These are phyloP conservation scores for Dothideomycetes sp. DNA, from an alignment of 2,329 filamentous ascomycete genomes.

Conservation along the genomic window DNA sequence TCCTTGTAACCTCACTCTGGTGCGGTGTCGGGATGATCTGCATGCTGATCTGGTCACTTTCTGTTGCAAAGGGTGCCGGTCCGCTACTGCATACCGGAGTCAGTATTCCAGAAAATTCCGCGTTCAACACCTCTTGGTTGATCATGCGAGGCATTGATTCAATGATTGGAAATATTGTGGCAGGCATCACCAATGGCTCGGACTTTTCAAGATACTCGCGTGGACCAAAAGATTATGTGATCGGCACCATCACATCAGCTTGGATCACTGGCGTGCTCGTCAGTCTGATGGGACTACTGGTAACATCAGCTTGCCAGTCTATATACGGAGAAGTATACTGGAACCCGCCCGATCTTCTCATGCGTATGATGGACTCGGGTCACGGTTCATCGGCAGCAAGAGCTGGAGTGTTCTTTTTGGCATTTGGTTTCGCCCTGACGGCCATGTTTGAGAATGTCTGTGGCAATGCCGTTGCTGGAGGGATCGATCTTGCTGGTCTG, in stretches of 20 bases:
- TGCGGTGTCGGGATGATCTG: slow-evolving; percentile 7
- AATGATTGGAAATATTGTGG: slow-evolving; percentile 32
- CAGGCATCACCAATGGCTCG: slow-evolving; percentile 35
- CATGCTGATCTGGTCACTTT: slow-evolving; percentile 9
- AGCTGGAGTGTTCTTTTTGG: slow-evolving; percentile 29
- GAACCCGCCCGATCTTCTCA: slow-evolving; percentile 37
- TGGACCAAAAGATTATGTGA: slow-evolving; percentile 28
- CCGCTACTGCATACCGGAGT: slow-evolving; percentile 3
- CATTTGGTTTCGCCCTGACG: slow-evolving; percentile 28
- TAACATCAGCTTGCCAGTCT: slow-evolving; percentile 32
- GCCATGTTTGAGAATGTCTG: slow-evolving; percentile 31
- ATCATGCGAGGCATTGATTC: slow-evolving; percentile 40
- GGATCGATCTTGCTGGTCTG: slow-evolving; percentile 1
- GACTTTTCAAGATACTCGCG: slow-evolving; percentile 39
- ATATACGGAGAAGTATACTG: slow-evolving; percentile 30
- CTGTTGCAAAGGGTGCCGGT: slow-evolving; percentile 4
- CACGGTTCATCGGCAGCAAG: slow-evolving; percentile 31
- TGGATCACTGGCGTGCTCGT: slow-evolving; percentile 35
- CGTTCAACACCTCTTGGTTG: slow-evolving; percentile 35
- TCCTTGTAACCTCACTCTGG: slow-evolving; percentile 5
- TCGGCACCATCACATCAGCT: slow-evolving; percentile 33
- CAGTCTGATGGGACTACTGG: slow-evolving; percentile 34
- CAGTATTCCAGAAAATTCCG: background rate
- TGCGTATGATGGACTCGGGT: slow-evolving; percentile 38
- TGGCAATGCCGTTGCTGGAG: slow-evolving; percentile 3